Percentiles rank a stretch among this genome's conserved stretches.
phyloP scores from a whole-genome alignment of 208 protist species.

The Cochliopodium minus region DNA sequence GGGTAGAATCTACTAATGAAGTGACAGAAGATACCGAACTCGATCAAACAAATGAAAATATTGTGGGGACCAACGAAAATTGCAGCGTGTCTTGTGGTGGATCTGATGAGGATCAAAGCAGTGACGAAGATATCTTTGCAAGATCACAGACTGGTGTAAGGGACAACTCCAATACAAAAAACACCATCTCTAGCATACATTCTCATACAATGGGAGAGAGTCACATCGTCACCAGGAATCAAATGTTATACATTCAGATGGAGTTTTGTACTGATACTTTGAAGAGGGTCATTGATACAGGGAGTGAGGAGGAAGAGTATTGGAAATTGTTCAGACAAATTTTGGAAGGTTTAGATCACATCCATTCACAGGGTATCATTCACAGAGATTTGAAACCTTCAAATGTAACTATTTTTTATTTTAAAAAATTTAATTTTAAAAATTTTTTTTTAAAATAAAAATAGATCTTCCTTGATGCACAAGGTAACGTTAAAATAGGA shows the following conservation, averaged over 20 bases:
- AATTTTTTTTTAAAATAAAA: neutral
- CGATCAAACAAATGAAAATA: too few relatives aligned
- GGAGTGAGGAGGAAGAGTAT: neutral
- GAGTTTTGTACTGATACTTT: slow-evolving; percentile 4
- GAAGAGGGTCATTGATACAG: neutral
- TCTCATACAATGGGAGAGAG: too few relatives aligned
- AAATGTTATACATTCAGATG: slow-evolving; percentile 5
- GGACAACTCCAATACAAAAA: too few relatives aligned
- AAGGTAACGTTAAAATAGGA: slow-evolving; percentile 7
- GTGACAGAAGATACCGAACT: too few relatives aligned
- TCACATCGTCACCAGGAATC: too few relatives aligned
- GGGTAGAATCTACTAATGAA: slow-evolving; percentile 12
- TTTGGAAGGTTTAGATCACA: neutral
- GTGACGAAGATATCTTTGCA: neutral
- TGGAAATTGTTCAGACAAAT: slow-evolving; percentile 5
- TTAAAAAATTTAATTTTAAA: neutral
- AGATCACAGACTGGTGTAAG: too few relatives aligned
- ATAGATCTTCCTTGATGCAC: neutral
- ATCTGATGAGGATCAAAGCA: neutral
- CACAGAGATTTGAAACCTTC: slow-evolving; percentile 12
- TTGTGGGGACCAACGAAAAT: neutral
- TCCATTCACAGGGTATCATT: neutral
- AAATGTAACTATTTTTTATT: neutral
- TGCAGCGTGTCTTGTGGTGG: neutral
- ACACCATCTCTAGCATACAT: too few relatives aligned